Conservation (phyloP, 345 rosid species). For the Populus euphratica region DNA sequence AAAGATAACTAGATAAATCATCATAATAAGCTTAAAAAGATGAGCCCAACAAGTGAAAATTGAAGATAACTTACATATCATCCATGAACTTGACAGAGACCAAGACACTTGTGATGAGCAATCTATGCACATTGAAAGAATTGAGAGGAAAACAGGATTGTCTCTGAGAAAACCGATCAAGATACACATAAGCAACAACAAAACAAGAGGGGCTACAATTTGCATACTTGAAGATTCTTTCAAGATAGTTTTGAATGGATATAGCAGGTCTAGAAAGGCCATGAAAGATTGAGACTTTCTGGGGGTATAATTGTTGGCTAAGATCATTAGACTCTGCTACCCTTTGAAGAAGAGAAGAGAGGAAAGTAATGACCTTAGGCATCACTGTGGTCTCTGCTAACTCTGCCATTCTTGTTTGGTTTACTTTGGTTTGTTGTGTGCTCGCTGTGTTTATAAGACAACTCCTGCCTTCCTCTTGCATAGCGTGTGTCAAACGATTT, state of each 20-base stretch:
- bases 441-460: slow-evolving; percentile 22
- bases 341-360: slow-evolving; percentile 51
- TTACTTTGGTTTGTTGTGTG: neutral
- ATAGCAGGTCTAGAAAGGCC: slow-evolving; percentile 55
- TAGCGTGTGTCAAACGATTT: slow-evolving; percentile 8
- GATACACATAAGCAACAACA: slow-evolving; percentile 67
- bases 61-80: slow-evolving; percentile 53
- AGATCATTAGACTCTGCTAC: slow-evolving; percentile 48
- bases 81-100: slow-evolving; percentile 82
- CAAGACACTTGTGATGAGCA: slow-evolving; percentile 70
- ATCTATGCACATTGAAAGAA: slow-evolving; percentile 62
- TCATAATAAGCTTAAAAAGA: neutral
- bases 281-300: slow-evolving; percentile 47
- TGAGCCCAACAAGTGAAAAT: neutral
- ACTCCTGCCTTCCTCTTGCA: slow-evolving; percentile 1
- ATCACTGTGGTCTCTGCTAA: slow-evolving; percentile 18
- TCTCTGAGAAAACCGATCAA: slow-evolving; percentile 54
- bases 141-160: slow-evolving; percentile 54
- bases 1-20: neutral
- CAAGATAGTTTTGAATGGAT: slow-evolving; percentile 58
- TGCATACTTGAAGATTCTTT: slow-evolving; percentile 69
- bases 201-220: slow-evolving; percentile 72
- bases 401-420: slow-evolving; percentile 28
- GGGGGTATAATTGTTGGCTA: slow-evolving; percentile 29
- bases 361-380: slow-evolving; percentile 44